Percentiles rank a stretch among this genome's conserved stretches.
phyloP scores from a whole-genome alignment of 805 yeast genomes.

The Sugiyamaella lignohabitans region DNA sequence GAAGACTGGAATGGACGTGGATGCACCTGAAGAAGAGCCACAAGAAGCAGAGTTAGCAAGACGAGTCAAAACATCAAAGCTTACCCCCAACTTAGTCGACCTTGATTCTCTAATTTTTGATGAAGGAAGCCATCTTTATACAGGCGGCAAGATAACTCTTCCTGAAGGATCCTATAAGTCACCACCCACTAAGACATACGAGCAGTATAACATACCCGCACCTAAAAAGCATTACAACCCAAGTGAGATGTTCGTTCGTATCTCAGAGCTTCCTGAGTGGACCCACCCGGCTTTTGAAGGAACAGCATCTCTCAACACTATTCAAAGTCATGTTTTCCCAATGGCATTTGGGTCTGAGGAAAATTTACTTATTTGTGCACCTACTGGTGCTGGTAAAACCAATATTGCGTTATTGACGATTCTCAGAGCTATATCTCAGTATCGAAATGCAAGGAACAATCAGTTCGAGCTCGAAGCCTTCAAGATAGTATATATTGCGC shows the following conservation, averaged over 20 bases:
- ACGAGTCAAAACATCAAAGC: too few relatives aligned
- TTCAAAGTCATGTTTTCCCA: slow-evolving; percentile 79
- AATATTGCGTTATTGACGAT: slow-evolving; percentile 88
- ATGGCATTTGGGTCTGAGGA: slow-evolving; percentile 65
- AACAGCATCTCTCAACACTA: slow-evolving; percentile 62
- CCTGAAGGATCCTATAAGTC: slow-evolving; percentile 83
- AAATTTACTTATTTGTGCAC: slow-evolving; percentile 85
- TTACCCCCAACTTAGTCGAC: slow-evolving; percentile 48
- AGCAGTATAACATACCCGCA: slow-evolving; percentile 88
- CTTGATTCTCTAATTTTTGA: slow-evolving; percentile 59
- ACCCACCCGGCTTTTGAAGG: slow-evolving; percentile 66
- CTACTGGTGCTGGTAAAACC: slow-evolving; percentile 98
- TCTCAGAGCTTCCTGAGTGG: slow-evolving; percentile 72
- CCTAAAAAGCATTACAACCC: slow-evolving; percentile 41
- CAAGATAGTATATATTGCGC: slow-evolving; percentile 85
- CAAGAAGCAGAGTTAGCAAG: not conserved
- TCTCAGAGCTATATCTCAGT: slow-evolving; percentile 53
- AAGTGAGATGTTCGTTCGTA: slow-evolving; percentile 44
- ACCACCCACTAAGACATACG: slow-evolving; percentile 59
- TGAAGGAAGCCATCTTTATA: slow-evolving; percentile 64
- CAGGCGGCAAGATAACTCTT: slow-evolving; percentile 58
- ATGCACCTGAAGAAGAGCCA: slow-evolving; percentile 25
- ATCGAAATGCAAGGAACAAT: slow-evolving; percentile 33
- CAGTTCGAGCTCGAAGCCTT: slow-evolving; percentile 45
- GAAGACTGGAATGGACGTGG: slow-evolving; percentile 17